phyloP scores from a whole-genome alignment of 2,329 filamentous ascomycete genomes.

The Xylariaceae sp. region DNA sequence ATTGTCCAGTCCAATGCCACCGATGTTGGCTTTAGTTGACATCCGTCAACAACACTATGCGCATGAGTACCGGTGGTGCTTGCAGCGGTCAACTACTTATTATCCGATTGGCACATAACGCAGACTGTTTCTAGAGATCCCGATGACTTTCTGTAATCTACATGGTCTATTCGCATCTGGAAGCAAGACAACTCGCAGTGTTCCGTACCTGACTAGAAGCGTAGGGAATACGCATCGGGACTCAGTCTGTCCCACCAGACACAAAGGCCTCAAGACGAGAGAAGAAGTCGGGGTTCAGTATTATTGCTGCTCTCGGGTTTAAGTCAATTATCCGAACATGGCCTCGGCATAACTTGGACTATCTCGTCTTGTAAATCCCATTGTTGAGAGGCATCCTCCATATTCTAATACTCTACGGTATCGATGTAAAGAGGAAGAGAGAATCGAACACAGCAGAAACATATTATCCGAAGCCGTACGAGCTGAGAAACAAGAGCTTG shows the following conservation, averaged over 20 bases:
- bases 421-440: background rate
- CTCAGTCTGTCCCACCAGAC: background rate
- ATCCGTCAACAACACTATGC: background rate
- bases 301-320: background rate
- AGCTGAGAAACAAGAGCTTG: constrained; percentile 3
- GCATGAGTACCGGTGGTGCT: background rate
- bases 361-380: too few species aligned
- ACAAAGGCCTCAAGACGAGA: background rate
- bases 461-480: background rate
- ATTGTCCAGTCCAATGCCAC: background rate
- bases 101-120: constrained; percentile 10
- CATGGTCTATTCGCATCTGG: background rate
- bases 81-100: background rate
- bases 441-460: background rate
- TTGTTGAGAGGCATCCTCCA: background rate
- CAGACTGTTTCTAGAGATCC: background rate
- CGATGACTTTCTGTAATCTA: background rate
- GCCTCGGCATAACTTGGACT: background rate
- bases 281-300: background rate
- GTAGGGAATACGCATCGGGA: background rate
- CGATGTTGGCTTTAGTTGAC: background rate
- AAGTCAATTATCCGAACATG: background rate
- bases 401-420: background rate
- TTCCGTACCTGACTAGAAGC: background rate
- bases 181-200: background rate